Evolutionary conservation across 2,329 filamentous ascomycete species (phyloP), one percentile per base, ranked within the genome.

Genomic region (Cytospora chrysosperma): DNA sequence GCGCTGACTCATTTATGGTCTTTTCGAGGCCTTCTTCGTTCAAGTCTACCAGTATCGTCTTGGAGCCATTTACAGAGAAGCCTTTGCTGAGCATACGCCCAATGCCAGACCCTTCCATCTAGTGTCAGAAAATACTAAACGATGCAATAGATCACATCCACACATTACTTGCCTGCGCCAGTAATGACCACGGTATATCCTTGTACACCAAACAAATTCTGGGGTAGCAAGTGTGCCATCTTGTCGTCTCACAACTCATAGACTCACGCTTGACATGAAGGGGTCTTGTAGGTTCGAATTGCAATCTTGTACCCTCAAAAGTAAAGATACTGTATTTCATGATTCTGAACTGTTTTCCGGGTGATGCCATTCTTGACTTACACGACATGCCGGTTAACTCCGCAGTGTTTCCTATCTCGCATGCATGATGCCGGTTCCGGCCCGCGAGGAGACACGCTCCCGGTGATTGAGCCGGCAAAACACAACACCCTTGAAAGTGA

Each of bases 61-160:
- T 62, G 19, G 68, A 66, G 12, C 68, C 66, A 50, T 70, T 70
- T 19, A 60, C 67, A 7, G 59, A 50, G 49, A 66, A 70, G 19
- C 64, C 64, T 19, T 61, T 61, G 7, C 61, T 64, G n/a, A 67
- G 51, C 68, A 69, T 69, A 24, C 56, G 64, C 26, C 68, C 68
- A 50, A 69, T 68, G 13, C 68, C 68, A 32, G 26, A 49, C 6
- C 7, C 40, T 51, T 12, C n/a, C n/a, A 58, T 26, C 5, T 19
- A 26, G 28, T 26, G 17, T 52, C 6, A 52, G 21, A 21, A 10
- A 4, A 15, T 12, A 13, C 1, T 24, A 6, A 19, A n/a, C n/a
- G 15, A 6, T 26, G 49, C 15, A 52, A 1, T 21, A 26, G n/a
- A n/a, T n/a, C 6, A 15, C 12, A 8, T 26, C 1, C 4, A 26